Base-by-base conservation (phyloP, 2,329 filamentous ascomycete genomes). In the Nemania abortiva region DNA sequence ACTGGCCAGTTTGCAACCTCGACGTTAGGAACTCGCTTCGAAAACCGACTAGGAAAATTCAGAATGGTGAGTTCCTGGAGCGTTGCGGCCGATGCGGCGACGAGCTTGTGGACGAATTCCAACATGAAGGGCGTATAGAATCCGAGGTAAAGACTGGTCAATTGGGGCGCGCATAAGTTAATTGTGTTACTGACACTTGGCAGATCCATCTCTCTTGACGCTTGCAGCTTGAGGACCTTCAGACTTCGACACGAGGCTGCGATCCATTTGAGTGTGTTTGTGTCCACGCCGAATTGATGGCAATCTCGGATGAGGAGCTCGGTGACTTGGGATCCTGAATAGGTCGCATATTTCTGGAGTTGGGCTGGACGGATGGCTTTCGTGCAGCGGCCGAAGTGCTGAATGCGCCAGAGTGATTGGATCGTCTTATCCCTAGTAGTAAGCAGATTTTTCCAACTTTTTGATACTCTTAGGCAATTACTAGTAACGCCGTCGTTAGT, bases 381-480 rank as follows among this genome's bases (percentile, higher is more conserved):
- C 9, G 42, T 39, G 31, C 27, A 53, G 15, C 6, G n/a, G 45
- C 49, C 52, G 56, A 72, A 73, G 24, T 69, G 27, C 56, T 77
- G 77, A 11, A 66, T 42, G 9, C 71, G 66, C 77, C 77, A 78
- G 2, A 77, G 59, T 27, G 70, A 56, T 29, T 69, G 60, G 29
- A 72, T 64, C 9, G 53, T 63, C 7, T 65, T 49, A 29, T 67
- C 66, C 20, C 24, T 45, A 4, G 54, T 53, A 6, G 72, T 76
- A 18, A 78, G 63, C 20, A 68, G 39, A 1, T 27, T 22, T 47
- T 71, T 75, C 77, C 77, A 79, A 31, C 62, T 59, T 27, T 73
- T 76, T 18, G 74, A 77, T 2, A 79, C 76, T 24, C 73, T 47
- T 27, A 77, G 53, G 31, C 72, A 74, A n/a, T 71, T 72, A 47